A percentile compares a stretch with the other conserved stretches of the same genome.
phyloP scores from a whole-genome alignment of 129 eudicot genomes.

The Arctium lappa region DNA sequence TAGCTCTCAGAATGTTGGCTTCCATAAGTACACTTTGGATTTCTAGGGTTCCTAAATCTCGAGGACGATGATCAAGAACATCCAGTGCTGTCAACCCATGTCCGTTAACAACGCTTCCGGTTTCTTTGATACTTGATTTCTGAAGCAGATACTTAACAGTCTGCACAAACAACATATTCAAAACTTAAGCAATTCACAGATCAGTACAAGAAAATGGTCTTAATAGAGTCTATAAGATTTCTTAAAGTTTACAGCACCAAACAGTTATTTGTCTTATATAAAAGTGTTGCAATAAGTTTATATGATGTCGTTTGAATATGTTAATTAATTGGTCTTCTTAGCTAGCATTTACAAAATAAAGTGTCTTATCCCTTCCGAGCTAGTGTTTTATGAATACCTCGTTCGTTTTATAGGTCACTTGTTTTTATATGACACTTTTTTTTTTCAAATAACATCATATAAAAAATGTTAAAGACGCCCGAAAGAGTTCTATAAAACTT shows the following conservation, averaged over 20 bases:
- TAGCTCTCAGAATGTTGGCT: conserved; percentile 8
- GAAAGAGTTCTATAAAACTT: too few relatives aligned
- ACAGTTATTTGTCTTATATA: too few relatives aligned
- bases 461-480: too few relatives aligned
- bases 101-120: conserved; percentile 2
- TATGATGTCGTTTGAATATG: background rate
- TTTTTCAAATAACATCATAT: too few relatives aligned
- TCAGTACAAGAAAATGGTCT: too few relatives aligned
- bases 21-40: conserved; percentile 10
- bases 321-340: too few relatives aligned
- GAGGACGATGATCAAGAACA: conserved; percentile 16
- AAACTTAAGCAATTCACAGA: too few relatives aligned
- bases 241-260: background rate
- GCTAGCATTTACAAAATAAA: background rate
- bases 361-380: background rate
- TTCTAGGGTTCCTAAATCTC: background rate
- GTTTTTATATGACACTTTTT: background rate
- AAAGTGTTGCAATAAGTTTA: too few relatives aligned
- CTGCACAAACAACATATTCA: conserved; percentile 1
- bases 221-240: background rate
- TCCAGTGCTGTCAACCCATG: conserved; percentile 20
- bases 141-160: conserved; percentile 11
- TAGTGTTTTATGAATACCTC: too few relatives aligned
- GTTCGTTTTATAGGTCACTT: background rate
- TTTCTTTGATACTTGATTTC: background rate